Evolutionary conservation across 345 rosid species (phyloP), one percentile per base, ranked within the genome.

Genomic region (Orychophragmus violaceus): DNA sequence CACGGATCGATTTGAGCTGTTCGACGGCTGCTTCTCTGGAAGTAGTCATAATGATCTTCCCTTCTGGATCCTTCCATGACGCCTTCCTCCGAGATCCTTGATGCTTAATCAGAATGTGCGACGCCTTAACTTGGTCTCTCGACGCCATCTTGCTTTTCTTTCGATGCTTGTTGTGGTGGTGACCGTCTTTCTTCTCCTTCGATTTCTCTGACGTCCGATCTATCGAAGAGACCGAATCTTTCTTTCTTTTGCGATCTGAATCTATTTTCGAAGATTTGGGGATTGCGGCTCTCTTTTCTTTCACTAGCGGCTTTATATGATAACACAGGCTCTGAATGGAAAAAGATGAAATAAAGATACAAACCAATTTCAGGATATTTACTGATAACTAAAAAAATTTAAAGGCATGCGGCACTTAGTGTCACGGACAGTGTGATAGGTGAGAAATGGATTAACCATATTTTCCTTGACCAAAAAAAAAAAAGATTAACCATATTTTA

Each of bases 61-160:
- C 99, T 74, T 94, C 96, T 0, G 99, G 97, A 74, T 94, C 99
- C 62, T 94, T 90, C 99, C 99, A 94, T 1, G 97, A 94, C 0
- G 96, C 95, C 80, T 88, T 88, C 75, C 97, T 77, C 1, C 97
- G 84, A 39, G 99, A 94, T 4, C 97, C 96, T 56, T 94, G 82
- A 69, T 94, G 99, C 85, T 94, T 94, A 30, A 94, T 85, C 37
- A 94, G 83, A 69, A 90, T 88, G 76, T 90, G 97, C 23, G 99
- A 90, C 0, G 97, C 99, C 72, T 83, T 82, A 1, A 94, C 97
- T 71, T 78, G 79, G 59, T 71, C 69, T 9, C 74, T 79, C 8
- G 85, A 48, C 35, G 82, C 3, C 79, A 75, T 78, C 44, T 74
- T 79, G 14, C 77, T 72, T 78, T 72, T 83, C 76, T 80, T 82